Evolutionary conservation across 768 basidiomycete genomes (phyloP).

Genomic region (Pisolithus sp.): DNA sequence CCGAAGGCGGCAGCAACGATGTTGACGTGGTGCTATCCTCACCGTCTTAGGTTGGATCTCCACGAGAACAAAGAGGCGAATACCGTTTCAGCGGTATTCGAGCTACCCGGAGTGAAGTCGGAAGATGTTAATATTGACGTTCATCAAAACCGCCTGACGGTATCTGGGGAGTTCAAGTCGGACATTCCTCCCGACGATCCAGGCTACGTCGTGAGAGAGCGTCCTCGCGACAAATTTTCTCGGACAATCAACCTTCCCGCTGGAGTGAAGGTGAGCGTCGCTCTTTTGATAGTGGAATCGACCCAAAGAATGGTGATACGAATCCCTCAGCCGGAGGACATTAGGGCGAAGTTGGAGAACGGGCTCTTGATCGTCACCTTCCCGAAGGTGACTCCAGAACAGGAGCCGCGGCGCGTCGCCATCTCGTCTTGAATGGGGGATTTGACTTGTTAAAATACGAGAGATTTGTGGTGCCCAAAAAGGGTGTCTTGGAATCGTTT

Average conservation of each 20-base stretch:
- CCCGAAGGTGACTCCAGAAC: constrained; percentile 39
- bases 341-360: constrained; percentile 42
- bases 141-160: constrained; percentile 38
- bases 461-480: no score
- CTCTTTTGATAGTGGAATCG: not conserved
- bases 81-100: constrained; percentile 45
- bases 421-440: not conserved
- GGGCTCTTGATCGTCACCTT: constrained; percentile 43
- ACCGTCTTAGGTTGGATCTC: constrained; percentile 35
- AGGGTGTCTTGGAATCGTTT: no score
- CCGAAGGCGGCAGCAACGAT: no score
- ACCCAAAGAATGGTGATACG: not conserved
- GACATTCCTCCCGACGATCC: constrained; percentile 28
- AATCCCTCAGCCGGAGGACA: constrained; percentile 31
- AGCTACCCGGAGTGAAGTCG: constrained; percentile 48
- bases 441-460: no score
- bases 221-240: constrained; percentile 40
- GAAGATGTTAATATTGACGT: constrained; percentile 43
- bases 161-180: constrained; percentile 38
- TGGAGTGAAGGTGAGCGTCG: constrained; percentile 37
- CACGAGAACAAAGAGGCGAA: constrained; percentile 38
- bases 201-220: constrained; percentile 39
- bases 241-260: constrained; percentile 40
- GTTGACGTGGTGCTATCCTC: not conserved
- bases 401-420: constrained; percentile 35